Base-by-base conservation (phyloP, 1,284 basidiomycete genomes). In the Naganishia sp. region DNA sequence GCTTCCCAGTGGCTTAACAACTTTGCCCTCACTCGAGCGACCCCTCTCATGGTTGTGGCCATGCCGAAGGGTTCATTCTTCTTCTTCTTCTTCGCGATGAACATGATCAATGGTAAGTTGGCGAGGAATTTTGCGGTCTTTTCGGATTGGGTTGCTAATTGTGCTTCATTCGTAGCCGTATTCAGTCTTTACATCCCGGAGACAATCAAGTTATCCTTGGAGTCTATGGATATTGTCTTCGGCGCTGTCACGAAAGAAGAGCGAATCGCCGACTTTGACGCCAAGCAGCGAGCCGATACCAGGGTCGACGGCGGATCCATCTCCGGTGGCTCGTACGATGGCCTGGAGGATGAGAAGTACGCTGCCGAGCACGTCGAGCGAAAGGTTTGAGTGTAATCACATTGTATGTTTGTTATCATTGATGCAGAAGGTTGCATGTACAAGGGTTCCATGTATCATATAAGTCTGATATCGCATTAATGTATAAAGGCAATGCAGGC, bases 1-100 rank as follows among this genome's bases (percentile, higher is more conserved):
- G 84, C 85, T 11, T 84, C 87, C 1, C 90, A 90, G 70, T 92
- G 90, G 89, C 79, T 90, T 3, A 91, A 85, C 84, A 91, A 90
- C 79, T 90, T 90, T 72, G 86, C 86, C 36, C 64, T 64, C 18
- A 68, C 61, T 44, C 50, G 50, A 39, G 73, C 69, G 59, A 53
- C 68, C 11, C 89, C 87, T 5, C 82, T 83, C 31, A 83, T 90
- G 73, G 84, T 86, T 50, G 81, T 84, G 1, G 78, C 68, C 33
- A 71, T 79, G 53, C 69, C 70, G 56, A 69, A 76, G 15, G 78
- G 78, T 36, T 74, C 74, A 16, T 67, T 71, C 65, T 79, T 78
- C 74, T 77, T 79, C 74, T 77, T 79, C 75, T 79, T 78, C 66
- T 76, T 73, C 39, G 67, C 68, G 36, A 73, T 78, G 70, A 77